Evolutionary conservation across 2,329 filamentous ascomycete species (phyloP), one percentile per base, ranked within the genome.

Genomic region (Penicillium verrucosum): DNA sequence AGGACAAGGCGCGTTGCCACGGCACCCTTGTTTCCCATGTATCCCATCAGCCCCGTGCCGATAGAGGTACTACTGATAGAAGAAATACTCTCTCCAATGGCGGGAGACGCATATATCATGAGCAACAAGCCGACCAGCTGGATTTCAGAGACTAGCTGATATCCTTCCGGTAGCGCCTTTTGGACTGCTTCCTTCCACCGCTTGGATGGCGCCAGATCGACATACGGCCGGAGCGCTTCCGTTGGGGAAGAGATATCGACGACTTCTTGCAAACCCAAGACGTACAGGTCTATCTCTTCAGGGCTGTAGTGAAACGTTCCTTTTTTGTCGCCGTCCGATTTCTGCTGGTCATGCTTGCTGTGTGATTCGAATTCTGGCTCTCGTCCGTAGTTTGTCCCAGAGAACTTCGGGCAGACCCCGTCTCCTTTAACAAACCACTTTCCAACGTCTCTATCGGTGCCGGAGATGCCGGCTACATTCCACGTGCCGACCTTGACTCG

Each of bases 21-120:
- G 4, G 90, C 93, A 1, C 94, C 94, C 72, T 99, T 99, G 73
- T 99, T 99, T 10, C 94, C 94, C 78, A 97, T 88, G 69, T 96
- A 96, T 0, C 93, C 93, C 74, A 95, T 84, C 42, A 97, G 74
- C 0, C 94, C 94, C 0, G 94, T 99, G 0, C 92, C 93, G 8
- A 97, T 88, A 56, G 85, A 88, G 5, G 86, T 86, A 1, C 88
- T 92, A 73, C 90, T 95, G 64, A 96, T 85, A 47, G 90, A 89
- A 60, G 86, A 89, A 65, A 97, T 84, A 2, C 87, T 89, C 0
- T 86, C 81, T 1, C 85, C 84, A 40, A 97, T 80, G 9, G 86
- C 82, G 0, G 92, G 87, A 0, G 92, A 90, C 2, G 91, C 92
- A 69, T 94, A 97, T 27, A 97, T 82, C 29, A 97, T 80, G 2